A percentile compares a stretch with the other conserved stretches of the same genome.
Conservation (phyloP, 2,329 filamentous ascomycete species). For the Immersiporthe knoxdaviesiana region DNA sequence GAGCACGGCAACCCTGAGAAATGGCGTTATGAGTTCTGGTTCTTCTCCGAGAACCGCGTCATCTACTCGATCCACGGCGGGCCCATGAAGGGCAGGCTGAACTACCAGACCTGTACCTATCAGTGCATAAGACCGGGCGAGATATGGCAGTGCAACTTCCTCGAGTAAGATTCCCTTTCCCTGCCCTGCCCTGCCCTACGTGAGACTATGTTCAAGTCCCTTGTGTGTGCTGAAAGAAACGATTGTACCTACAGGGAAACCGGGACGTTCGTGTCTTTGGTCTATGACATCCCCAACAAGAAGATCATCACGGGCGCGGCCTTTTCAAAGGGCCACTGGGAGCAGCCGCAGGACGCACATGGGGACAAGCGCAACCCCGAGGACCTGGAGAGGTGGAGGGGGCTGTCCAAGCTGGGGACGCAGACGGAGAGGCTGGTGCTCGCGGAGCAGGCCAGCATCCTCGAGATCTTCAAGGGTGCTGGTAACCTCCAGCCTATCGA, state of each 20-base stretch:
- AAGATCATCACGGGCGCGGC: slow-evolving; percentile 56
- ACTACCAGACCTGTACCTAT: slow-evolving; percentile 58
- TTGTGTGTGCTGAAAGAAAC: neutral
- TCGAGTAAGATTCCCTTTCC: slow-evolving; percentile 35
- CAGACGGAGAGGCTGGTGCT: slow-evolving; percentile 56
- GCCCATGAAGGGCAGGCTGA: slow-evolving; percentile 59
- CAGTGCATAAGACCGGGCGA: slow-evolving; percentile 62
- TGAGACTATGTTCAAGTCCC: too few species aligned
- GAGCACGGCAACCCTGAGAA: slow-evolving; percentile 54
- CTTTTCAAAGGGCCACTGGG: slow-evolving; percentile 62
- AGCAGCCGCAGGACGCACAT: slow-evolving; percentile 51
- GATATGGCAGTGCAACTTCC: slow-evolving; percentile 64
- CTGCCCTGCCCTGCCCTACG: too few species aligned
- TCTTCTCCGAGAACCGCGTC: slow-evolving; percentile 56
- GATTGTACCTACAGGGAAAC: slow-evolving; percentile 45
- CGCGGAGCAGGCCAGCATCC: slow-evolving; percentile 56
- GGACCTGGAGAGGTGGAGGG: slow-evolving; percentile 56
- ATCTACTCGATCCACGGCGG: slow-evolving; percentile 64
- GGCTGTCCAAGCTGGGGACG: slow-evolving; percentile 50
- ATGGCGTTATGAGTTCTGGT: slow-evolving; percentile 67
- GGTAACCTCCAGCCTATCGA: slow-evolving; percentile 52
- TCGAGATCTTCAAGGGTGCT: slow-evolving; percentile 53
- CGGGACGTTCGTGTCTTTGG: slow-evolving; percentile 57
- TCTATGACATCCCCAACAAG: slow-evolving; percentile 56
- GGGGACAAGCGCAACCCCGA: slow-evolving; percentile 58